Evolutionary conservation across 331 rosid genomes (phyloP).

Genomic region (Cucumis variabilis): DNA sequence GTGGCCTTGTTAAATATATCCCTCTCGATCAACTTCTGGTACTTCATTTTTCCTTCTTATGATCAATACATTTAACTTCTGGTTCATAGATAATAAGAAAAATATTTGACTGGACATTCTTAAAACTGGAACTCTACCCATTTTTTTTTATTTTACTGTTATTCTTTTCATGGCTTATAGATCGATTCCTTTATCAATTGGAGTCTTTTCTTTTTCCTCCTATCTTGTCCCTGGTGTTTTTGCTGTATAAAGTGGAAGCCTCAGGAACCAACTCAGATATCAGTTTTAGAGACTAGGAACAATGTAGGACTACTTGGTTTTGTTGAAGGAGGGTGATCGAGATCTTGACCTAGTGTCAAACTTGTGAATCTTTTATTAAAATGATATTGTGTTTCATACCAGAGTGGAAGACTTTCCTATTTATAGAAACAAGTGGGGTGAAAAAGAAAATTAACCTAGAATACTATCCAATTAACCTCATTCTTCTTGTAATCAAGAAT

Average conservation of each 20-base stretch:
- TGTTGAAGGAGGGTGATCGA: too few relatives aligned
- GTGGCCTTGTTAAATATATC: constrained; percentile 83
- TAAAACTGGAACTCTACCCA: neutral
- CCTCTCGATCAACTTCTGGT: constrained; percentile 89
- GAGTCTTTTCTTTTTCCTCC: neutral
- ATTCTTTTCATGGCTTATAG: neutral
- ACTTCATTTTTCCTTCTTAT: neutral
- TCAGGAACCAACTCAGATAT: neutral
- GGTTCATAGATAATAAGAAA: neutral
- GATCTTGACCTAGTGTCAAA: too few relatives aligned
- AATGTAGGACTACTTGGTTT: neutral
- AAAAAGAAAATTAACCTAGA: too few relatives aligned
- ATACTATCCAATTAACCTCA: too few relatives aligned
- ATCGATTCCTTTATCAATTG: neutral
- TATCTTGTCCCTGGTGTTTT: neutral
- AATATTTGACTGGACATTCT: neutral
- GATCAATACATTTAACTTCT: neutral
- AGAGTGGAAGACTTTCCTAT: too few relatives aligned
- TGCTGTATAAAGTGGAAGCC: neutral
- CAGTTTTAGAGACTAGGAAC: neutral
- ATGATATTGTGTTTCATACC: too few relatives aligned
- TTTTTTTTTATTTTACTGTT: neutral
- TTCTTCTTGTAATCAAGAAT: too few relatives aligned
- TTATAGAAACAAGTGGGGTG: too few relatives aligned
- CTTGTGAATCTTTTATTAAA: too few relatives aligned